A percentile compares a stretch with the other conserved stretches of the same genome.
phyloP scores from a whole-genome alignment of 169 alveolate species.

The Neospora caninum region DNA sequence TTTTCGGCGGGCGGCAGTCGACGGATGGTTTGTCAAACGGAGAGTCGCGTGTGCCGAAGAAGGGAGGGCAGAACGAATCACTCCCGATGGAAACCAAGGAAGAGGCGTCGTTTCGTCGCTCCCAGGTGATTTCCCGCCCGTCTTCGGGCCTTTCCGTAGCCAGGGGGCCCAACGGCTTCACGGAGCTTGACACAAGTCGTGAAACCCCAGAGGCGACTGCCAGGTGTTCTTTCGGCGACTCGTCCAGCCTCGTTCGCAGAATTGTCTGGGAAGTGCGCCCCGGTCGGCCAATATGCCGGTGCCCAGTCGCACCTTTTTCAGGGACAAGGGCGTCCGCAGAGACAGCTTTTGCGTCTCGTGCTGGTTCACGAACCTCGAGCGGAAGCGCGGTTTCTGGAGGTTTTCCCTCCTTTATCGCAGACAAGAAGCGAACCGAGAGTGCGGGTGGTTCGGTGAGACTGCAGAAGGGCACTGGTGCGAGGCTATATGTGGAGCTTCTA shows the following conservation, averaged over 20 bases:
- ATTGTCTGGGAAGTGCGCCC: conserved; percentile 20
- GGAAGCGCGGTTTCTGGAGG: not conserved
- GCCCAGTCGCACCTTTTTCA: not conserved
- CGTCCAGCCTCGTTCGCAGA: not conserved
- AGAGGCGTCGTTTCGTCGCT: not conserved
- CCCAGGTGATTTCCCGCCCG: not conserved
- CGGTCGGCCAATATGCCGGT: not conserved
- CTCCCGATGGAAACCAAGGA: too few relatives aligned
- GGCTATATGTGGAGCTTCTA: not conserved
- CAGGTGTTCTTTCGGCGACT: not conserved
- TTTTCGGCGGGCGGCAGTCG: too few relatives aligned
- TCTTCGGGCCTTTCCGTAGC: not conserved
- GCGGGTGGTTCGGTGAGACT: conserved; percentile 1
- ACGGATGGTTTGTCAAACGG: too few relatives aligned
- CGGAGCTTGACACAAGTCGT: not conserved
- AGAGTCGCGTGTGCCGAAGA: too few relatives aligned
- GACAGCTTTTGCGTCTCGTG: too few relatives aligned
- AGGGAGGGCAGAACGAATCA: too few relatives aligned
- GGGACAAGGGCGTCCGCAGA: too few relatives aligned
- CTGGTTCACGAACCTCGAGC: not conserved
- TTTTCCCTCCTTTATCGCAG: not conserved
- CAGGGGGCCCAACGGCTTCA: not conserved
- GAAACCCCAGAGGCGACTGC: not conserved
- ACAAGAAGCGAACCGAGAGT: not conserved
- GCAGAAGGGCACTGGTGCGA: not conserved